Base-by-base conservation (phyloP, 108 stramenopile genomes). In the Pseudonitzschia multiseries region DNA sequence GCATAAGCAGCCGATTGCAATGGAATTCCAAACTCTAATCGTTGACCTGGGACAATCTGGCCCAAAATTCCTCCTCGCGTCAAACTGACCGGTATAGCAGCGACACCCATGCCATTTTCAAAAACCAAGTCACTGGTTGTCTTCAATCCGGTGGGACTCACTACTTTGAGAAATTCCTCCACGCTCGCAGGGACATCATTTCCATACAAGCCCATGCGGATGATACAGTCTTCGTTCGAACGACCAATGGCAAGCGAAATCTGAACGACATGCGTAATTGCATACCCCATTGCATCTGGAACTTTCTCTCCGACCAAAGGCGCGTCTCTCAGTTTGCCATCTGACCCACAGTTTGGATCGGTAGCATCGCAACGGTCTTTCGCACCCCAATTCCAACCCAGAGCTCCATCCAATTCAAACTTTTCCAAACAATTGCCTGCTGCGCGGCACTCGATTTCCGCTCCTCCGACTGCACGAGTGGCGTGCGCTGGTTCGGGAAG, bases 321-420 rank as follows among this genome's bases (percentile, higher is more conserved):
- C 51, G 57, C 57, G 15, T 84, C 87, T 48, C 79, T 48, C 22
- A 88, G 8, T 72, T 75, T 69, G 2, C 92, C 92, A 67, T 89
- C 83, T 2, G 88, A 68, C 15, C 92, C 92, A 71, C 92, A 93
- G 8, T 44, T 41, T 8, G 89, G 84, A 79, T 93, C 92, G 10
- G 82, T 76, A 4, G 93, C 87, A 73, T 91, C 93, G 73, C 93
- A 94, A 32, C 93, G 75, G 60, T 94, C 89, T 52, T 82, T 84
- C 0, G 86, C 93, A 24, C 93, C 93, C 93, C 93, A 94, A 52
- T 78, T 87, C 90, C 90, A 92, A 51, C 93, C 93, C n/a, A 94
- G 75, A 21, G 93, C 93, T 14, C 89, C 93, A 74, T 94, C 93
- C 65, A 83, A 74, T 69, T 94, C 89, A 33, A 84, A 79, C 18